These are phyloP conservation scores for Ceratocystis smalleyi DNA, from an alignment of 2,329 filamentous ascomycete genomes.

Conservation along the genomic window DNA sequence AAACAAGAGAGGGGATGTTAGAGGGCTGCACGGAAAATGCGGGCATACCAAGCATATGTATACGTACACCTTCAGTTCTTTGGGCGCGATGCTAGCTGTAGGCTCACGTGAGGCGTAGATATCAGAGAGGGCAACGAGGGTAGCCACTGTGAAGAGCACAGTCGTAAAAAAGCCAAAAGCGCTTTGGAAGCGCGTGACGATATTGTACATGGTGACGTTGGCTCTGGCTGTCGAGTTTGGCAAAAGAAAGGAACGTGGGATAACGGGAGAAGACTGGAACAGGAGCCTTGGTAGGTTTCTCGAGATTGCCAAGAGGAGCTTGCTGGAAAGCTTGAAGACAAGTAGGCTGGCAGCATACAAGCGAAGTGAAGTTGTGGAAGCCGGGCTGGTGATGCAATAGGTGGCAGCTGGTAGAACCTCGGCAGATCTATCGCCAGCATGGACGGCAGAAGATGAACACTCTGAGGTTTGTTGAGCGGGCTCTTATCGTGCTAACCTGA, in stretches of 20 bases:
- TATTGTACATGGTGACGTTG: constrained; percentile 62
- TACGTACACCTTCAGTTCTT: constrained; percentile 72
- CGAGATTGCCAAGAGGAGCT: background rate
- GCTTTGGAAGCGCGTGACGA: constrained; percentile 71
- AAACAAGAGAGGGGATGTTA: background rate
- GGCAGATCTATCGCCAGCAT: background rate
- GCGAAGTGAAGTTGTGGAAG: background rate
- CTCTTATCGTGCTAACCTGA: background rate
- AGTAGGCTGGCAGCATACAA: background rate
- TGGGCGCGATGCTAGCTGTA: constrained; percentile 42
- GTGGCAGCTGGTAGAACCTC: constrained; percentile 11
- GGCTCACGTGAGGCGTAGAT: constrained; percentile 55
- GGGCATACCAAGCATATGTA: background rate
- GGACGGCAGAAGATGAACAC: background rate
- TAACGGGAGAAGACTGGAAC: background rate
- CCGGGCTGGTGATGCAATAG: background rate
- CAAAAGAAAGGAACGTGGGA: background rate
- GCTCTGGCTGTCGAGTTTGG: background rate
- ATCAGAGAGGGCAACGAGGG: constrained; percentile 67
- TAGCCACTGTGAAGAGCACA: constrained; percentile 67
- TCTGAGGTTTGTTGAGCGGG: no score
- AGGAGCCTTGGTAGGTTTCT: background rate
- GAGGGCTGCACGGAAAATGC: background rate
- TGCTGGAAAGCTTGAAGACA: background rate
- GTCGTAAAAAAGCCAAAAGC: constrained; percentile 98